Conservation (phyloP, 352 stramenopile genomes). For the Phytopythium montanum region DNA sequence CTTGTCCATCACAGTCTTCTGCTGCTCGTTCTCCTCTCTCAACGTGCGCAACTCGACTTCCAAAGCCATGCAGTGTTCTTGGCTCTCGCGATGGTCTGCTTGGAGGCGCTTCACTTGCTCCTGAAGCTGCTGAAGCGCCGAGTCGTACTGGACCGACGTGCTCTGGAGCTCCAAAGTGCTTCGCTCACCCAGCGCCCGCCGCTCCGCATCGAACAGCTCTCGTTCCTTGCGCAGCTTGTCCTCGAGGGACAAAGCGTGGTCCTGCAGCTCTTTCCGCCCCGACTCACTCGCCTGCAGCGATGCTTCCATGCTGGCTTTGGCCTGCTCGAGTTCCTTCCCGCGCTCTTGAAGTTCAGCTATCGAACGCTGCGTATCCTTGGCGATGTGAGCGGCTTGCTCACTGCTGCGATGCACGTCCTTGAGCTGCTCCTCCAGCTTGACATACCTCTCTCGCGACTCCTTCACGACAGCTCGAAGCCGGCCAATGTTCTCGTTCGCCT, state of each 20-base stretch:
- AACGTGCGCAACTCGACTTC: slow-evolving; percentile 15
- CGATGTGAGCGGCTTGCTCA: slow-evolving; percentile 11
- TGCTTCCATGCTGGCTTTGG: slow-evolving; percentile 20
- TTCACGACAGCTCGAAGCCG: slow-evolving; percentile 51
- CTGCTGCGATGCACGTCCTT: slow-evolving; percentile 14
- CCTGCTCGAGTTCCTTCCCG: slow-evolving; percentile 15
- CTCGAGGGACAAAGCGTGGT: slow-evolving; percentile 23
- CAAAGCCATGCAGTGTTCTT: slow-evolving; percentile 15
- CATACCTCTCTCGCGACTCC: slow-evolving; percentile 29
- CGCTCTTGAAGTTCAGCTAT: slow-evolving; percentile 10
- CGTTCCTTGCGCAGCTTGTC: slow-evolving; percentile 21
- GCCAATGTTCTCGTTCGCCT: slow-evolving; percentile 67
- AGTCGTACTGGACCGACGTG: slow-evolving; percentile 26
- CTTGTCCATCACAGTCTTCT: slow-evolving; percentile 24
- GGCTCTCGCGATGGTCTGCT: slow-evolving; percentile 4
- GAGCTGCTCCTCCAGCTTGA: slow-evolving; percentile 26
- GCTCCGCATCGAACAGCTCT: slow-evolving; percentile 22
- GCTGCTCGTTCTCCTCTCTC: slow-evolving; percentile 19
- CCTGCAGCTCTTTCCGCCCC: slow-evolving; percentile 27
- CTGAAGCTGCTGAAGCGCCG: slow-evolving; percentile 22
- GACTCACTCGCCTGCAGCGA: slow-evolving; percentile 27
- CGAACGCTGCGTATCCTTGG: background rate
- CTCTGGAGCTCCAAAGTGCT: slow-evolving; percentile 19
- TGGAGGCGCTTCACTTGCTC: slow-evolving; percentile 17
- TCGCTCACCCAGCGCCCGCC: slow-evolving; percentile 15